Evolutionary conservation across 805 yeast species (phyloP).

Genomic region (Candida ipomoeae): DNA sequence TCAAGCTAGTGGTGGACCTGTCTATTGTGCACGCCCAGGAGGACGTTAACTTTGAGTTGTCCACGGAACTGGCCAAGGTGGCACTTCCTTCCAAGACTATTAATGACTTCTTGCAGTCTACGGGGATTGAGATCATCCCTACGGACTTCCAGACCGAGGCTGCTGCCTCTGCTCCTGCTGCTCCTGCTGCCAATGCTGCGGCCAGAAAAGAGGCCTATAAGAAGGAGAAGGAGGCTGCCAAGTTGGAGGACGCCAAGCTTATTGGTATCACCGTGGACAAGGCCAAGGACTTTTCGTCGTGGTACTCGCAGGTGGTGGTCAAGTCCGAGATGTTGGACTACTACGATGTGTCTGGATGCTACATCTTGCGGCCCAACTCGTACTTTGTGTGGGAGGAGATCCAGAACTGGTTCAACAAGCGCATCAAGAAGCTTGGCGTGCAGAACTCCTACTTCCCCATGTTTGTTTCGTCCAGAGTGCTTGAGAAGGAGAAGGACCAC

Average conservation of each 20-base stretch:
- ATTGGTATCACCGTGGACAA: constrained; percentile 97
- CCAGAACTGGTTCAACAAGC: constrained; percentile 77
- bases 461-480: constrained; percentile 90
- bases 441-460: constrained; percentile 96
- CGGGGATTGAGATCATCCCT: constrained; percentile 47
- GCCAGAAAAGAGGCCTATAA: constrained; percentile 29
- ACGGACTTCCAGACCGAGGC: constrained; percentile 53
- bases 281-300: constrained; percentile 84
- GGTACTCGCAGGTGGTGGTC: constrained; percentile 96
- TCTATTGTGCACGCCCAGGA: constrained; percentile 40
- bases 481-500: constrained; percentile 97
- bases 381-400: constrained; percentile 92
- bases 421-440: constrained; percentile 86
- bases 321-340: constrained; percentile 98
- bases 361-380: constrained; percentile 94
- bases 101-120: constrained; percentile 42
- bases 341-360: constrained; percentile 98
- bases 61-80: constrained; percentile 52
- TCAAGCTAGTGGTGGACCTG: constrained; percentile 59
- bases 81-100: constrained; percentile 45
- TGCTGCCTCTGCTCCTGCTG: constrained; percentile 28
- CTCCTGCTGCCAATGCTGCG: constrained; percentile 15
- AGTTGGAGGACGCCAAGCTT: constrained; percentile 78
- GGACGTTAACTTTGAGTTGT: constrained; percentile 38
- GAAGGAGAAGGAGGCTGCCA: constrained; percentile 45